Evolutionary conservation across 2,329 filamentous ascomycete genomes (phyloP).

Genomic region (Cordyceps tenuipes): DNA sequence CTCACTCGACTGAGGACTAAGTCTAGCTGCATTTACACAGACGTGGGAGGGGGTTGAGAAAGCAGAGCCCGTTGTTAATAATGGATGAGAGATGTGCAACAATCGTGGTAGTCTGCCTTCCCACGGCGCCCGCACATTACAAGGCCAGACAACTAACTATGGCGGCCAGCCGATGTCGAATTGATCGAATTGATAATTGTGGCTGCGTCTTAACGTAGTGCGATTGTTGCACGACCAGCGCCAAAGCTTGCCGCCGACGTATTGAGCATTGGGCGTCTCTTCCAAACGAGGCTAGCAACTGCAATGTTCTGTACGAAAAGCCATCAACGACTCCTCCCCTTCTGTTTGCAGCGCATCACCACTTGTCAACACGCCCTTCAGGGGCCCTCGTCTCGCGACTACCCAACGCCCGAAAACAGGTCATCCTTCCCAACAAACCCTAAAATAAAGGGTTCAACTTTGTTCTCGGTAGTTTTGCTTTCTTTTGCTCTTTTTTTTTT

Average conservation of each 20-base stretch:
- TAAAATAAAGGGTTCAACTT: background rate
- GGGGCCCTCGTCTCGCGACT: conserved; percentile 4
- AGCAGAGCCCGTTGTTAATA: background rate
- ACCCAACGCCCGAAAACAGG: conserved; percentile 9
- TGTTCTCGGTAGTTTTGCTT: background rate
- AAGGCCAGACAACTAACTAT: background rate
- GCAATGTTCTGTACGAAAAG: no score
- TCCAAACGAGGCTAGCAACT: background rate
- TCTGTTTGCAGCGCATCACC: background rate
- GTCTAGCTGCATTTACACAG: background rate
- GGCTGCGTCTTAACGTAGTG: background rate
- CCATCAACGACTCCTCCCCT: no score
- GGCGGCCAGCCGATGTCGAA: background rate
- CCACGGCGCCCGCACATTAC: background rate
- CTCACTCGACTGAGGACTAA: background rate
- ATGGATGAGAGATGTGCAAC: background rate
- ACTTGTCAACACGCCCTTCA: background rate
- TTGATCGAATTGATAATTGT: background rate
- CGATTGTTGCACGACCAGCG: background rate
- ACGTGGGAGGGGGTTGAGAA: background rate
- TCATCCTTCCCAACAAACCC: conserved; percentile 2
- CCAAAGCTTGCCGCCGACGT: background rate
- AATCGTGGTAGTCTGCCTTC: background rate
- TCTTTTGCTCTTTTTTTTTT: background rate
- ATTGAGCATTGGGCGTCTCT: background rate